phyloP scores from a whole-genome alignment of 805 yeast species.

The Jamesozyma lodderae region DNA sequence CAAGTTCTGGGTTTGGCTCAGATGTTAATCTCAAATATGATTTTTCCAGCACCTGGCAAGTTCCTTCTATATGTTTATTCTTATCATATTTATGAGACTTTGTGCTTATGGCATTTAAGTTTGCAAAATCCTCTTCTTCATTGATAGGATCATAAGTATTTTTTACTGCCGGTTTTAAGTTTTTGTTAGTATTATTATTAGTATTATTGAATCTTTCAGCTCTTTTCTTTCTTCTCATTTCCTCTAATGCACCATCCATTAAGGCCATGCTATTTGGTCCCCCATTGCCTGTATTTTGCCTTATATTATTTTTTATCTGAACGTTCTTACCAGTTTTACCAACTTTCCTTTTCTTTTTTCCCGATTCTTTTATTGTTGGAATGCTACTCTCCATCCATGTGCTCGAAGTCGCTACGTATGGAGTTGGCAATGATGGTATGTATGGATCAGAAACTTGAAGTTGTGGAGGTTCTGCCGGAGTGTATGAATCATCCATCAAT shows the following conservation, averaged over 20 bases:
- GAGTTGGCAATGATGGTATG: too few species aligned
- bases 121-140: conserved; percentile 18
- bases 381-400: too few species aligned
- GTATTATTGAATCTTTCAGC: conserved; percentile 30
- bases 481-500: too few species aligned
- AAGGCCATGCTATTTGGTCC: conserved; percentile 3
- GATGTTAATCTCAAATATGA: conserved; percentile 77
- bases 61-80: conserved; percentile 47
- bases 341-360: too few species aligned
- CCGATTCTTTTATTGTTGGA: too few species aligned
- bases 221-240: conserved; percentile 27
- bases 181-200: background rate
- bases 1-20: conserved; percentile 78
- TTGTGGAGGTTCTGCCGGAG: too few species aligned
- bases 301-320: background rate
- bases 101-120: conserved; percentile 25
- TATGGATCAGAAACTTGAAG: too few species aligned
- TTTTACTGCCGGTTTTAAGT: background rate
- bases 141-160: conserved; percentile 9
- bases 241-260: conserved; percentile 12
- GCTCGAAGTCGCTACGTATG: too few species aligned
- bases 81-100: conserved; percentile 28
- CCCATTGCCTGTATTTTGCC: conserved; percentile 6
- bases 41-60: conserved; percentile 60
- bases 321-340: background rate